Percentiles rank a stretch among this genome's conserved stretches.
These are phyloP conservation scores for Mytilinidion resinicola DNA, from an alignment of 495 filamentous ascomycete species.

Conservation along the genomic window DNA sequence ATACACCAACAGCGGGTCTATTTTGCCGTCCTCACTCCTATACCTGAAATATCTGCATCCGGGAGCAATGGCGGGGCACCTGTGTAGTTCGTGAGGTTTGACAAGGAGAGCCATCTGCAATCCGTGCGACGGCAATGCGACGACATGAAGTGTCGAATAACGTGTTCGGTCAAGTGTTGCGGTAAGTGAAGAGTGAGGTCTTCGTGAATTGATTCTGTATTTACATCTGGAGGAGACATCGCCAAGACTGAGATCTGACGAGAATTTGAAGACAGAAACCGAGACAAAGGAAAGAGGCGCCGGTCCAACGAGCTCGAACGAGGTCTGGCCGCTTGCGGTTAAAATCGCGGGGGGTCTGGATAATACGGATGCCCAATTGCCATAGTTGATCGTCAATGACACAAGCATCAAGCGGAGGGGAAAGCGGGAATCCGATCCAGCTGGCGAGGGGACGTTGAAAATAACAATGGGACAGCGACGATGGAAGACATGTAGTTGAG, in stretches of 20 bases:
- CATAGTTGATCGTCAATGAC: too few relatives aligned
- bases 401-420: too few relatives aligned
- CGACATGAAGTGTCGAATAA: too few relatives aligned
- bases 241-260: background rate
- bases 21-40: conserved; percentile 7
- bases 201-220: too few relatives aligned
- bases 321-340: background rate
- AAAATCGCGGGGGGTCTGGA: background rate
- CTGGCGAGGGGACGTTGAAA: too few relatives aligned
- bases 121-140: conserved; percentile 3
- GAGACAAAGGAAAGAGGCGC: background rate
- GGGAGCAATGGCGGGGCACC: conserved; percentile 1
- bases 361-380: too few relatives aligned
- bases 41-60: conserved; percentile 15
- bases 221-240: background rate
- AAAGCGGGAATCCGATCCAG: too few relatives aligned
- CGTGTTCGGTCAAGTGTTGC: too few relatives aligned
- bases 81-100: conserved; percentile 3
- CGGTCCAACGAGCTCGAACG: background rate
- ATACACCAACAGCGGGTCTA: background rate
- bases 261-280: background rate
- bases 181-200: too few relatives aligned
- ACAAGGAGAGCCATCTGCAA: conserved; percentile 6
- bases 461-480: too few relatives aligned
- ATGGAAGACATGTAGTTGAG: too few relatives aligned